A percentile compares a stretch with the other conserved stretches of the same genome.
These are phyloP conservation scores for Selaginella tamariscina DNA, from an alignment of 75 land plant species.

Conservation along the genomic window DNA sequence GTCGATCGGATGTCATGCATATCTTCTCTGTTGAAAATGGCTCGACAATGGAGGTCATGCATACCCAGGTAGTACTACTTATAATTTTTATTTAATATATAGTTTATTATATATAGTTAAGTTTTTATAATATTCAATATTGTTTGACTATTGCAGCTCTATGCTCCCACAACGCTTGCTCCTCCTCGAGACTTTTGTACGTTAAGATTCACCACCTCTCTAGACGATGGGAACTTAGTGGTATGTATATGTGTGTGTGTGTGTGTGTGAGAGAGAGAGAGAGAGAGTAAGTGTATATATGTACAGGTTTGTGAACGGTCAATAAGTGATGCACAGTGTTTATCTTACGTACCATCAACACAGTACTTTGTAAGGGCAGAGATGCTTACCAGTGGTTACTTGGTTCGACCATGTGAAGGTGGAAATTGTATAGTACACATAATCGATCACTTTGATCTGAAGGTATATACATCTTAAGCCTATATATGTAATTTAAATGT, in stretches of 20 bases:
- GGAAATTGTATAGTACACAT: slow-evolving; percentile 86
- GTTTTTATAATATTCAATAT: not conserved
- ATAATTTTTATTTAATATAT: too few species aligned
- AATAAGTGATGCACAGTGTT: slow-evolving; percentile 39
- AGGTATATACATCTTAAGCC: slow-evolving; percentile 34
- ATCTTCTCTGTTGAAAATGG: not conserved
- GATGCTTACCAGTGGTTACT: slow-evolving; percentile 88
- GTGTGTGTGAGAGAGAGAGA: not conserved
- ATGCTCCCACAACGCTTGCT: not conserved
- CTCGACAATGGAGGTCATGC: not conserved
- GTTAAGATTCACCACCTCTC: not conserved
- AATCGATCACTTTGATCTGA: slow-evolving; percentile 84
- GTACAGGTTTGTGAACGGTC: slow-evolving; percentile 78
- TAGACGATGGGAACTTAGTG: not conserved
- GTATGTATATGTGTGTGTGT: not conserved
- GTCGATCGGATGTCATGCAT: not conserved
- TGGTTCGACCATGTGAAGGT: slow-evolving; percentile 91
- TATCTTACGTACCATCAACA: slow-evolving; percentile 53
- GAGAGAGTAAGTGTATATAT: not conserved
- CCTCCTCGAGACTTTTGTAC: not conserved
- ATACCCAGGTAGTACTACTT: not conserved
- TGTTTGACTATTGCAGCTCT: not conserved
- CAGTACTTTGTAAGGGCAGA: slow-evolving; percentile 81
- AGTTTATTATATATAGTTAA: not conserved
- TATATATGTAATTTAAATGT: not conserved